Percentiles rank a stretch among this genome's conserved stretches.
Conservation (phyloP, 2,329 filamentous ascomycete genomes). For the Claviceps lovelessii region DNA sequence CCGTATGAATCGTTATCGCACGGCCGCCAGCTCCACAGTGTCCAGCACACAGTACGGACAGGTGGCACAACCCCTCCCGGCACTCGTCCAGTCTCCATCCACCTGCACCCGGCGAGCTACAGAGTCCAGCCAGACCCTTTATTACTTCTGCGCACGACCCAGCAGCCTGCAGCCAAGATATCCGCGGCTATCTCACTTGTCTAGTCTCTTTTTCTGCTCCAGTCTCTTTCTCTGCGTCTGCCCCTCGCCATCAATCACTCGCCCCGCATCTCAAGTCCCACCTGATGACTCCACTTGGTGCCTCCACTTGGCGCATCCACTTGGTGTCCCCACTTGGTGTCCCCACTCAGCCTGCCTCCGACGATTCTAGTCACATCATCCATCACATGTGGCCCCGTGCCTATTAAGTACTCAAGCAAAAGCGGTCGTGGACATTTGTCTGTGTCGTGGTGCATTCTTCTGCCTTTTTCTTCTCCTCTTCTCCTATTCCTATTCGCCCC, state of each 20-base stretch:
- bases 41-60: too few species aligned
- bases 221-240: too few species aligned
- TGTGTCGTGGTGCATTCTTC: not conserved
- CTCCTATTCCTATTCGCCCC: not conserved
- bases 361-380: conserved; percentile 1
- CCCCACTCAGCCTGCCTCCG: not conserved
- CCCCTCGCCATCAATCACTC: too few species aligned
- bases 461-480: not conserved
- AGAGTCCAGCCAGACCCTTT: too few species aligned
- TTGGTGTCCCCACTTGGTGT: not conserved
- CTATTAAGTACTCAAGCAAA: not conserved
- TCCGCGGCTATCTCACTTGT: too few species aligned
- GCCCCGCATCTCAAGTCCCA: too few species aligned
- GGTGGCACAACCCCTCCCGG: not conserved
- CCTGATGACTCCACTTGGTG: too few species aligned
- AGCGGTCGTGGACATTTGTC: not conserved
- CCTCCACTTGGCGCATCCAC: too few species aligned
- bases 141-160: not conserved
- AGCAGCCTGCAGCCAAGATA: too few species aligned
- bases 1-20: too few species aligned
- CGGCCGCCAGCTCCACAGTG: not conserved
- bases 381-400: not conserved
- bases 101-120: too few species aligned
- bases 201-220: too few species aligned
- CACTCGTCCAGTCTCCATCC: not conserved